These are phyloP conservation scores for Lupinus albus DNA, from an alignment of 306 rosid genomes.

Conservation along the genomic window DNA sequence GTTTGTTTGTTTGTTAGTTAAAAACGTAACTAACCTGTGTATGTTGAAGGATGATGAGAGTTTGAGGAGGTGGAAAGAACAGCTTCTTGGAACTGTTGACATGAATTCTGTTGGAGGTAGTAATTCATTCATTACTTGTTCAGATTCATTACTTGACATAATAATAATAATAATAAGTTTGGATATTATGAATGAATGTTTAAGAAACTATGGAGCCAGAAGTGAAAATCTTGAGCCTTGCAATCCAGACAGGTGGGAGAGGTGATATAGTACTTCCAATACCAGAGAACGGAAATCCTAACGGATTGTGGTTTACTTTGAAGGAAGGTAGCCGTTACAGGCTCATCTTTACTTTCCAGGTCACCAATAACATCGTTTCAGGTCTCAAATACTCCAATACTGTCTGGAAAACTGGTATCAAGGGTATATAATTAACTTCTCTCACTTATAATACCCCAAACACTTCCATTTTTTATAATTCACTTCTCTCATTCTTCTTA, in stretches of 20 bases:
- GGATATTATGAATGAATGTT: no score
- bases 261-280: constrained; percentile 70
- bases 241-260: constrained; percentile 67
- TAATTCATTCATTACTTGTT: constrained; percentile 41
- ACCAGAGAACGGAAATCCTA: constrained; percentile 73
- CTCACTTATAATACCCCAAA: background rate
- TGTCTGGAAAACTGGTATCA: constrained; percentile 86
- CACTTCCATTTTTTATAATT: background rate
- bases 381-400: constrained; percentile 90
- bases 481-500: constrained; percentile 18
- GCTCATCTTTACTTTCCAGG: constrained; percentile 72
- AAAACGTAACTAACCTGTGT: no score
- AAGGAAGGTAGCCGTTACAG: constrained; percentile 90
- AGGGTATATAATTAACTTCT: constrained; percentile 60
- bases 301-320: constrained; percentile 85
- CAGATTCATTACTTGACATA: no score
- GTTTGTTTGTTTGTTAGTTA: no score
- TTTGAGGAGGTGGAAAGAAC: constrained; percentile 93
- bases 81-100: constrained; percentile 87
- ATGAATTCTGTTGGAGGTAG: constrained; percentile 85
- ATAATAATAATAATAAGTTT: no score
- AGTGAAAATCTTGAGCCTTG: constrained; percentile 80
- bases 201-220: constrained; percentile 87
- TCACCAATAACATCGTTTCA: constrained; percentile 78
- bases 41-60: constrained; percentile 80